Evolutionary conservation across 148 eudicot genomes (phyloP).

Genomic region (Amaranthus hypochondriacus): DNA sequence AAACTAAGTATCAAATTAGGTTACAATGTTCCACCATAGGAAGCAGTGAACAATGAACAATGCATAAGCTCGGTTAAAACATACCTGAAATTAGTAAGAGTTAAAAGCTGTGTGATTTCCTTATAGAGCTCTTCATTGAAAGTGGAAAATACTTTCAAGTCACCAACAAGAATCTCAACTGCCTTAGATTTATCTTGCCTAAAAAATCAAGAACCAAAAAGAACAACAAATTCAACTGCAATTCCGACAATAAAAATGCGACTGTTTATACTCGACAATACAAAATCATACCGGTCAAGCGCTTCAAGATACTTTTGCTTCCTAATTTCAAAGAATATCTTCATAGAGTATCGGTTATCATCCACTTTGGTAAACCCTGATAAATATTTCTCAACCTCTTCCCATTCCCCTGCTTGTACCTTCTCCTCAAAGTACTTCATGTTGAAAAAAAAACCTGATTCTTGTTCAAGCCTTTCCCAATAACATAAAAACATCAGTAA

Average conservation of each 20-base stretch:
- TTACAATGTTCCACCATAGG: not conserved
- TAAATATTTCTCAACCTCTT: slow-evolving; percentile 82
- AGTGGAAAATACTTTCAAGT: slow-evolving; percentile 84
- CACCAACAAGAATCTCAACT: slow-evolving; percentile 70
- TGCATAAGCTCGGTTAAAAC: not conserved
- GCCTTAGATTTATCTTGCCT: slow-evolving; percentile 86
- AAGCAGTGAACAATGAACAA: not conserved
- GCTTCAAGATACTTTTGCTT: slow-evolving; percentile 94
- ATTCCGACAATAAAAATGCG: not conserved
- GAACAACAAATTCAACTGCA: not conserved
- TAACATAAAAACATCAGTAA: not conserved
- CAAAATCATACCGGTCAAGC: slow-evolving; percentile 50
- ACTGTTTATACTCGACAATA: not conserved
- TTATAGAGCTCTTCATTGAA: slow-evolving; percentile 72
- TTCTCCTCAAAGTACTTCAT: slow-evolving; percentile 89
- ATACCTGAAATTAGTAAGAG: slow-evolving; percentile 81
- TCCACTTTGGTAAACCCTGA: slow-evolving; percentile 85
- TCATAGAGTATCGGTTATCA: slow-evolving; percentile 88
- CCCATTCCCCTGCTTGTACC: slow-evolving; percentile 90
- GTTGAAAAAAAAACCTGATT: slow-evolving; percentile 84
- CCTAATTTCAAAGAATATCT: slow-evolving; percentile 81
- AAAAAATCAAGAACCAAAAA: slow-evolving; percentile 22
- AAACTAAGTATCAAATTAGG: no score
- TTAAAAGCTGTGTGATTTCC: slow-evolving; percentile 71
- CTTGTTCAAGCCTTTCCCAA: slow-evolving; percentile 70